These are phyloP conservation scores for Jacaranda mimosifolia DNA, from an alignment of 257 asterid species.

Conservation along the genomic window DNA sequence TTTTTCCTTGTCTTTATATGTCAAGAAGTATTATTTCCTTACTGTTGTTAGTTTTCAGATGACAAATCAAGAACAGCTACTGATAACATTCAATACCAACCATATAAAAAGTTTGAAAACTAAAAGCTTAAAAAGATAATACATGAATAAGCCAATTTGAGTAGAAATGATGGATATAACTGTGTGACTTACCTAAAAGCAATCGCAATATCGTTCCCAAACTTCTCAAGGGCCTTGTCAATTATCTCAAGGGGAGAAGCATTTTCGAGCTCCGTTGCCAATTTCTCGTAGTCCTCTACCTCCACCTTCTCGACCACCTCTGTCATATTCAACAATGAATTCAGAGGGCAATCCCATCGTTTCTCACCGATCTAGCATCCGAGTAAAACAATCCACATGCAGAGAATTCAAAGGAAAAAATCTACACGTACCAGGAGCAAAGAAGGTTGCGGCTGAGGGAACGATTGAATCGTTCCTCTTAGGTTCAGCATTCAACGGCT, in stretches of 20 bases:
- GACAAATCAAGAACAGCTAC: not conserved
- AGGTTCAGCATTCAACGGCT: slow-evolving; percentile 71
- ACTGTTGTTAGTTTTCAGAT: not conserved
- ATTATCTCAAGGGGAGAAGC: slow-evolving; percentile 82
- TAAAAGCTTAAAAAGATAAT: not conserved
- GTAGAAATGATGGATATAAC: not conserved
- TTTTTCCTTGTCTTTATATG: not conserved
- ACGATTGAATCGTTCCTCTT: slow-evolving; percentile 60
- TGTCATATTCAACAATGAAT: slow-evolving; percentile 29
- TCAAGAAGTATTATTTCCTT: not conserved
- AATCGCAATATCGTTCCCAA: slow-evolving; percentile 78
- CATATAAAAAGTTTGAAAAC: not conserved
- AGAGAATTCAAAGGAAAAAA: not conserved
- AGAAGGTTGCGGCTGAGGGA: slow-evolving; percentile 60
- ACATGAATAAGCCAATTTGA: not conserved
- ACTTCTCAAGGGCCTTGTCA: slow-evolving; percentile 76
- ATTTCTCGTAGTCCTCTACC: slow-evolving; percentile 59
- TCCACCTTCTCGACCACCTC: slow-evolving; percentile 55
- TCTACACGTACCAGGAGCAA: slow-evolving; percentile 54
- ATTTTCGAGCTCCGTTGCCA: slow-evolving; percentile 65
- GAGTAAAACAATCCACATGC: slow-evolving; percentile 25
- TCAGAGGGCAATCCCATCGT: slow-evolving; percentile 17
- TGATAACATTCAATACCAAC: not conserved
- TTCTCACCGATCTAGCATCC: not conserved
- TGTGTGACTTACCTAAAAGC: slow-evolving; percentile 77